These are phyloP conservation scores for Leccinum angustisporum DNA, from an alignment of 1,284 basidiomycete genomes.

Conservation along the genomic window DNA sequence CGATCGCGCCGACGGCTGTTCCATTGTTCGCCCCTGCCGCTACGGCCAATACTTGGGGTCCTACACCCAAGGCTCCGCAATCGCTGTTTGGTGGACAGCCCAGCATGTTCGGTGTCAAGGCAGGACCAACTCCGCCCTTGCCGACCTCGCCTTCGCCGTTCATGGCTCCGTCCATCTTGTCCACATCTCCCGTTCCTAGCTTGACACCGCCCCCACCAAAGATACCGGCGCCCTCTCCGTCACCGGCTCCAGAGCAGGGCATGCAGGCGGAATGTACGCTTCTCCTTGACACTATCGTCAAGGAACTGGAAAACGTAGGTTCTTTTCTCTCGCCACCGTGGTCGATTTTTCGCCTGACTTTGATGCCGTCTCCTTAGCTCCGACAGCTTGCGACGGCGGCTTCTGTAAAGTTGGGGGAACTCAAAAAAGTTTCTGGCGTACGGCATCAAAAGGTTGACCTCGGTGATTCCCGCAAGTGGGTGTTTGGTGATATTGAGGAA, in stretches of 20 bases:
- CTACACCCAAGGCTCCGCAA: conserved; percentile 1
- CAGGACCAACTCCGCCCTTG: conserved; percentile 10
- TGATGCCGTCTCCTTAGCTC: conserved; percentile 38
- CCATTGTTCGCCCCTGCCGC: not conserved
- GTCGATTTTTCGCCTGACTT: not conserved
- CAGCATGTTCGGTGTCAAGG: conserved; percentile 11
- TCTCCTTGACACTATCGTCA: conserved; percentile 43
- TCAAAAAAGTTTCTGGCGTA: conserved; percentile 39
- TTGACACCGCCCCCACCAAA: conserved; percentile 9
- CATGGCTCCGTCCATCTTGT: not conserved
- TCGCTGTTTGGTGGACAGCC: conserved; percentile 14
- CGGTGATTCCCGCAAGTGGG: conserved; percentile 51
- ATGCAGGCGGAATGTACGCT: conserved; percentile 60
- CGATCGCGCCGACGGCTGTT: not conserved
- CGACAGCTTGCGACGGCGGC: conserved; percentile 38
- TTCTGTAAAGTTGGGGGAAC: conserved; percentile 32
- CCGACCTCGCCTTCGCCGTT: conserved; percentile 8
- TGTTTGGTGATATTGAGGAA: conserved; percentile 48
- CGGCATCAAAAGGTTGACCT: conserved; percentile 47
- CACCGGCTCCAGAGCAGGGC: conserved; percentile 46
- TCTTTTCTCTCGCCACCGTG: not conserved
- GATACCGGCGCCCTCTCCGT: conserved; percentile 14
- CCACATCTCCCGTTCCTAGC: conserved; percentile 4
- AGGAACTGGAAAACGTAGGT: conserved; percentile 56
- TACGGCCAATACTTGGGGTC: not conserved